Evolutionary conservation across 2,329 filamentous ascomycete genomes (phyloP).

Genomic region (Cytospora leucostoma): DNA sequence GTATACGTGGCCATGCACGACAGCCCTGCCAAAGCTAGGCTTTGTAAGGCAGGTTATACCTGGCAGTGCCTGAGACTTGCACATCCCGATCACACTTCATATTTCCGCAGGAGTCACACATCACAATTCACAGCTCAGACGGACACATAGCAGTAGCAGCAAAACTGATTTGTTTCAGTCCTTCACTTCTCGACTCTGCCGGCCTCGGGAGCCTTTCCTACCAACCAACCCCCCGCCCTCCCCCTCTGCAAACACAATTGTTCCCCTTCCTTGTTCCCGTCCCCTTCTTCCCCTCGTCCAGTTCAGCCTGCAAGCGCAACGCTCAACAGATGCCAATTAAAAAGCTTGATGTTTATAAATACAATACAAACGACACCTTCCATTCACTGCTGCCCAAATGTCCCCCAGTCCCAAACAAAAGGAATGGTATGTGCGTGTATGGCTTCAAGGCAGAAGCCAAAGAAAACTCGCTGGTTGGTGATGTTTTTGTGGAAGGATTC

Average conservation of each 20-base stretch:
- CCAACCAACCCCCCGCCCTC: background rate
- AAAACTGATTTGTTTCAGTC: background rate
- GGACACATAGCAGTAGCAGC: background rate
- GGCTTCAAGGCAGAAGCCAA: conserved; percentile 7
- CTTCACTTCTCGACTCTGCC: conserved; percentile 1
- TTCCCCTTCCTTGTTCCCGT: background rate
- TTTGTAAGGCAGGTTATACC: background rate
- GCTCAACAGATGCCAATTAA: conserved; percentile 40
- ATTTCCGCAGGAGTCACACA: too few species aligned
- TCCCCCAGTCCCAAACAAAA: conserved; percentile 21
- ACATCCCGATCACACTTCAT: background rate
- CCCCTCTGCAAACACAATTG: background rate
- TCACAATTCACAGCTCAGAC: background rate
- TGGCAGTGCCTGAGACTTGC: too few species aligned
- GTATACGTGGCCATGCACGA: background rate
- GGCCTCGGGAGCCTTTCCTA: background rate
- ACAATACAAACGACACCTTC: conserved; percentile 16
- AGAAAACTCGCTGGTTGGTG: background rate
- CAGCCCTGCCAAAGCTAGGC: background rate
- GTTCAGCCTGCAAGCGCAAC: conserved; percentile 35
- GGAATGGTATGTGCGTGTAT: conserved; percentile 25
- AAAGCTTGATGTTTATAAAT: conserved; percentile 24
- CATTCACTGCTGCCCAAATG: conserved; percentile 6
- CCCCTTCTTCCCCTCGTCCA: conserved; percentile 7
- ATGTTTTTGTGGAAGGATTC: background rate